Evolutionary conservation across 1,139 yeast genomes (phyloP).

Genomic region (Nakaseomyces glabratus): DNA sequence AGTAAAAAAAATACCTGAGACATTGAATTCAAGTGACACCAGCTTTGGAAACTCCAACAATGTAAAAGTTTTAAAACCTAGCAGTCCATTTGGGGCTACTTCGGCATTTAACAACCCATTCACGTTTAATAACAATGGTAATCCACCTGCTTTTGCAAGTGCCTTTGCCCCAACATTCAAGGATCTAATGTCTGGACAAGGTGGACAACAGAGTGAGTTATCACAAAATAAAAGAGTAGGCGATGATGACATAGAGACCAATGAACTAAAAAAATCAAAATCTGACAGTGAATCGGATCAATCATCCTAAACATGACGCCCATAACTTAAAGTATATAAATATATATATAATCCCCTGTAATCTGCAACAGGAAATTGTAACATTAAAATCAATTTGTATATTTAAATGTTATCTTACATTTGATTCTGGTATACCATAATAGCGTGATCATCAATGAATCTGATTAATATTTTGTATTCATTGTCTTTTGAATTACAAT

Average conservation of each 20-base stretch:
- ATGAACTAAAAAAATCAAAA: constrained; percentile 5
- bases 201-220: neutral
- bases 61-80: constrained; percentile 4
- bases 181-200: neutral
- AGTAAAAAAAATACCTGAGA: constrained; percentile 3
- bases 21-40: neutral
- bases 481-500: constrained; percentile 5
- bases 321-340: too few relatives aligned
- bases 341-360: too few relatives aligned
- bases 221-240: neutral
- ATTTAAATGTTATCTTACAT: too few relatives aligned
- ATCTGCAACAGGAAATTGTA: too few relatives aligned
- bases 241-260: constrained; percentile 4
- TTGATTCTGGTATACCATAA: too few relatives aligned
- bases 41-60: neutral
- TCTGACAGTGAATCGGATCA: constrained; percentile 5
- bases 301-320: neutral
- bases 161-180: constrained; percentile 1
- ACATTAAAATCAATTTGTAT: too few relatives aligned
- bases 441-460: constrained; percentile 3
- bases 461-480: constrained; percentile 7
- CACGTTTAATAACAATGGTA: constrained; percentile 1
- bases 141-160: constrained; percentile 4
- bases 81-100: constrained; percentile 6
- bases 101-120: constrained; percentile 2